Base-by-base conservation (phyloP, 2,329 filamentous ascomycete genomes). In the Arthrobotrys entomopaga region DNA sequence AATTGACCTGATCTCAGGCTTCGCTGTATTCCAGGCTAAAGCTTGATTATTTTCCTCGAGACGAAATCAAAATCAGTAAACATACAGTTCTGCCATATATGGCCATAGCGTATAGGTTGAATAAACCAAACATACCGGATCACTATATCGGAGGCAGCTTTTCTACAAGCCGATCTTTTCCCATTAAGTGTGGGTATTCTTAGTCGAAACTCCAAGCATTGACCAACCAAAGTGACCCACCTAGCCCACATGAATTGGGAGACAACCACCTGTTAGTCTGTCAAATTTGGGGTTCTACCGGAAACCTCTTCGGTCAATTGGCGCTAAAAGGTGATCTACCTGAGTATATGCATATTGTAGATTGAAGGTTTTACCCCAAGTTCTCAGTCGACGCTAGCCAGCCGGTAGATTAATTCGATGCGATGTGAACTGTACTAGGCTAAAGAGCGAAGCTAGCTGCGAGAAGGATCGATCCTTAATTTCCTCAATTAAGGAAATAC, bases 401-500 rank as follows among this genome's bases (percentile, higher is more conserved):
- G 29, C 15, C n/a, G 26, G 22, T 59, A 66, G 13, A 52, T 53
- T 26, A 43, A n/a, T 34, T 61, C 34, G 26, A 38, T 40, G 15
- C 16, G 48, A 60, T 13, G 57, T 46, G 42, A 57, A 34, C 10
- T n/a, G 1, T 10, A 34, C 49, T 19, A 52, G 66, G 58, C 50
- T 64, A 70, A 58, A 61, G 4, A 34, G 57, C 65, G 50, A 52
- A n/a, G n/a, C n/a, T 42, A 64, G 53, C 29, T 34, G 29, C 29
- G 29, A 34, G 29, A 34, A 34, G 29, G 29, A 69, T 56, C 16
- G 16, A 61, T 59, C 54, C 59, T 65, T 72, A 72, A 72, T 65
- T 72, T 67, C 52, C 50, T 70, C 43, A 53, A 26, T 46, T 60
- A 67, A 60, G 53, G 40, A 57, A 8, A 24, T 46, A 53, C 43